phyloP scores from a whole-genome alignment of 257 asterid genomes.

The Avicennia marina region DNA sequence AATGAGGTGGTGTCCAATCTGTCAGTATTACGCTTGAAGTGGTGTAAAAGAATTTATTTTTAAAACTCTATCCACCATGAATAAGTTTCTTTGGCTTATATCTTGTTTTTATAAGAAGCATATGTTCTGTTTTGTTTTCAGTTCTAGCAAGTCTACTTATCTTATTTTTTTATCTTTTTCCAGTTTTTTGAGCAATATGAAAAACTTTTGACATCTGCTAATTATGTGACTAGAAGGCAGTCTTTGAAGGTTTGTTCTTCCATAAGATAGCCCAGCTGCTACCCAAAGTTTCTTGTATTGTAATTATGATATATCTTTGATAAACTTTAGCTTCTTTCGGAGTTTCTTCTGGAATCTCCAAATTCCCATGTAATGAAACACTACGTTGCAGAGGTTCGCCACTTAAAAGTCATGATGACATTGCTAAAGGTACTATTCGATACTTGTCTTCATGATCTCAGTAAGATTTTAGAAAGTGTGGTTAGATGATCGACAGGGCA shows the following conservation, averaged over 20 bases:
- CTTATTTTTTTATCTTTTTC: slow-evolving; percentile 15
- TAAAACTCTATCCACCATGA: no score
- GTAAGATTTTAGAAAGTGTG: no score
- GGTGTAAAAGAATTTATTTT: no score
- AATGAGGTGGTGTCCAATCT: slow-evolving; percentile 53
- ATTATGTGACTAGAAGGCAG: slow-evolving; percentile 96
- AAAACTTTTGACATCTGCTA: slow-evolving; percentile 66
- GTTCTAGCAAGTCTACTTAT: no score
- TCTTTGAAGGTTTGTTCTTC: slow-evolving; percentile 78
- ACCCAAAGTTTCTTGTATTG: no score
- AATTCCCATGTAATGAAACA: slow-evolving; percentile 85
- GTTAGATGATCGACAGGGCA: no score
- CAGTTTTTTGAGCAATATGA: slow-evolving; percentile 95
- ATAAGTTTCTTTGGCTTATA: no score
- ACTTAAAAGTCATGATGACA: slow-evolving; percentile 93
- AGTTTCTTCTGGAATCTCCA: slow-evolving; percentile 86
- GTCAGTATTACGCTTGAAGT: slow-evolving; percentile 3
- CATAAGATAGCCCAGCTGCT: no score
- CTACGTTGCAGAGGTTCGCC: slow-evolving; percentile 74
- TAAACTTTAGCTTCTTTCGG: slow-evolving; percentile 79
- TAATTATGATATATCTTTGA: slow-evolving; percentile 11
- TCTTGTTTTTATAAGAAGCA: no score
- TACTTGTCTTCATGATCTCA: slow-evolving; percentile 21
- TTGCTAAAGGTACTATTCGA: slow-evolving; percentile 61
- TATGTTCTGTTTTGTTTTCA: no score